These are phyloP conservation scores for Zasmidium cellare DNA, from an alignment of 2,329 filamentous ascomycete genomes.

Conservation along the genomic window DNA sequence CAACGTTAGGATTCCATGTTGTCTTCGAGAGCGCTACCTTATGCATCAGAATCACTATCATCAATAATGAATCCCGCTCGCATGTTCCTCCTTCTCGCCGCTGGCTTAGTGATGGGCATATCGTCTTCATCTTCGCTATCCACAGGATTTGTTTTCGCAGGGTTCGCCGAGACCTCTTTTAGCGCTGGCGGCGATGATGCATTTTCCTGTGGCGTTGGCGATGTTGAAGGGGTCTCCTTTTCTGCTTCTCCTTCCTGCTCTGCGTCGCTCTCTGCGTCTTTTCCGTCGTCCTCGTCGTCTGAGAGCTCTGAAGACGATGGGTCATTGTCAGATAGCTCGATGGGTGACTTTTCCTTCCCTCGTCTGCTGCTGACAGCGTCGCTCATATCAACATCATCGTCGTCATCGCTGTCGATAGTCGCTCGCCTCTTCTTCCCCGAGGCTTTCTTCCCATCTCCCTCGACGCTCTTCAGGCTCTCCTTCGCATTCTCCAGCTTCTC, in stretches of 20 bases:
- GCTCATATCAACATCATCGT: slow-evolving; percentile 24
- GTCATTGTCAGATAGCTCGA: slow-evolving; percentile 17
- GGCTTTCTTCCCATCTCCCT: not conserved
- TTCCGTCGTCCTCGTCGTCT: slow-evolving; percentile 16
- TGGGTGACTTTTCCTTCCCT: slow-evolving; percentile 8
- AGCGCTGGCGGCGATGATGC: slow-evolving; percentile 11
- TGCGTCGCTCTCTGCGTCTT: slow-evolving; percentile 1
- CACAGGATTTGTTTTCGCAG: slow-evolving; percentile 34
- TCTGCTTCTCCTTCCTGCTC: slow-evolving; percentile 9
- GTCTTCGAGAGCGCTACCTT: slow-evolving; percentile 1
- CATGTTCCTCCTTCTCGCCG: slow-evolving; percentile 35
- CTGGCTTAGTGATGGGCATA: slow-evolving; percentile 36
- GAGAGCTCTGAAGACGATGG: slow-evolving; percentile 10
- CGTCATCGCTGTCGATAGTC: slow-evolving; percentile 17
- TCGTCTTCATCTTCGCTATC: slow-evolving; percentile 46
- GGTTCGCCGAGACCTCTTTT: slow-evolving; percentile 35
- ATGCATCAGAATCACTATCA: slow-evolving; percentile 34
- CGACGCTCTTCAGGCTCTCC: slow-evolving; percentile 15
- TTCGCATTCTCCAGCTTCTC: slow-evolving; percentile 17
- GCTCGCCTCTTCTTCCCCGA: slow-evolving; percentile 9
- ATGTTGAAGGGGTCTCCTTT: slow-evolving; percentile 23
- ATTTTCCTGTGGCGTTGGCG: slow-evolving; percentile 10
- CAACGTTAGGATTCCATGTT: not conserved
- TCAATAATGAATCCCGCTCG: slow-evolving; percentile 48
- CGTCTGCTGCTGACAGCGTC: not conserved